Conservation (phyloP, 106 monocot species). For the Posidonia australis region DNA sequence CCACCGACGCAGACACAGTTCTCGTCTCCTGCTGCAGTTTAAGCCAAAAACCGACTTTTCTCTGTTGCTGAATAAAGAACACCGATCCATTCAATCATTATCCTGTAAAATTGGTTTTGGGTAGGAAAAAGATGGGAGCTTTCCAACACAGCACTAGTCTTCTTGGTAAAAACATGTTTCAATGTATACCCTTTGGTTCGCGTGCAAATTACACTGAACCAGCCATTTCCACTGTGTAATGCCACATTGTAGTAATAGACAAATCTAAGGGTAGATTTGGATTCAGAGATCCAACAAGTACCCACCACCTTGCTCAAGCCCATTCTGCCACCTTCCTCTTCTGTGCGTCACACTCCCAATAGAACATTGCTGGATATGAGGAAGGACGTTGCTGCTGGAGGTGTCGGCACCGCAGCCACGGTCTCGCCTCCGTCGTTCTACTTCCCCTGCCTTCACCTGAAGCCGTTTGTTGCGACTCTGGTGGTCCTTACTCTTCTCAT, state of each 20-base stretch:
- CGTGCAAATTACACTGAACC: not conserved
- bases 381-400: slow-evolving; percentile 24
- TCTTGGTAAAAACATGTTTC: too few relatives aligned
- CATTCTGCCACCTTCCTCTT: not conserved
- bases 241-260: slow-evolving; percentile 8
- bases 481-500: slow-evolving; percentile 48
- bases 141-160: too few relatives aligned
- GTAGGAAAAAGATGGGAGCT: too few relatives aligned
- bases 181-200: not conserved
- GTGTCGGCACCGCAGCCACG: not conserved
- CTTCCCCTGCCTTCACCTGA: slow-evolving; percentile 49
- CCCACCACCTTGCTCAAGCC: not conserved
- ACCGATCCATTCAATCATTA: too few relatives aligned
- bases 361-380: slow-evolving; percentile 9
- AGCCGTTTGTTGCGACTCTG: slow-evolving; percentile 52
- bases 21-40: too few relatives aligned
- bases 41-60: too few relatives aligned
- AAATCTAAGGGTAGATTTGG: not conserved
- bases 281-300: not conserved
- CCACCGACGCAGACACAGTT: too few relatives aligned
- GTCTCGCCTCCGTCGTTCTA: slow-evolving; percentile 1
- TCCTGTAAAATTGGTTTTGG: too few relatives aligned
- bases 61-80: too few relatives aligned
- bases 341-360: not conserved
- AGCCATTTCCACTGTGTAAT: not conserved